phyloP scores from a whole-genome alignment of 495 filamentous ascomycete genomes.

The Penicillium turbatum region DNA sequence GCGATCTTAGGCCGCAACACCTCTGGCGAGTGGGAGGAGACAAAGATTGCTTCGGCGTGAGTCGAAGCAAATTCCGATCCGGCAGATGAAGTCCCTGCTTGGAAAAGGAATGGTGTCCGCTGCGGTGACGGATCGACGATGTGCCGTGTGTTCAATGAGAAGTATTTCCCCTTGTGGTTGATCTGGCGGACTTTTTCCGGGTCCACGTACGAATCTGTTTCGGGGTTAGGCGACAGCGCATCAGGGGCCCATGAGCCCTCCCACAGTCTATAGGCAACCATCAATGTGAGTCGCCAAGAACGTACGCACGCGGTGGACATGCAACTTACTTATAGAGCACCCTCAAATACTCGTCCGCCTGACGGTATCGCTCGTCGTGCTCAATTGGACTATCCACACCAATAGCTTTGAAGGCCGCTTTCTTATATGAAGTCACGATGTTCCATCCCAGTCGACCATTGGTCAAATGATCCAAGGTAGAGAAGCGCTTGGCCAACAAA shows the following conservation, averaged over 20 bases:
- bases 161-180: constrained; percentile 57
- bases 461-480: constrained; percentile 60
- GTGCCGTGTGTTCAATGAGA: constrained; percentile 47
- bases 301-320: neutral
- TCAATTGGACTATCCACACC: constrained; percentile 53
- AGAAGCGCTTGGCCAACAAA: constrained; percentile 55
- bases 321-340: constrained; percentile 49
- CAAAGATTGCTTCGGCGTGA: constrained; percentile 63
- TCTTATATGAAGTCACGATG: constrained; percentile 60
- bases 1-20: constrained; percentile 50
- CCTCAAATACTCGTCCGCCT: constrained; percentile 58
- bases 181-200: constrained; percentile 55
- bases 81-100: constrained; percentile 57
- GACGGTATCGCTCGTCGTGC: constrained; percentile 58
- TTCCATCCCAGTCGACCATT: constrained; percentile 61
- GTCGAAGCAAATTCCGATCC: constrained; percentile 55
- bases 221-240: constrained; percentile 46
- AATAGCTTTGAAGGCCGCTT: constrained; percentile 55
- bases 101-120: constrained; percentile 60
- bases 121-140: constrained; percentile 60
- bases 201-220: constrained; percentile 50
- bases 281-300: neutral
- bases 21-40: constrained; percentile 49
- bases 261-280: constrained; percentile 43
- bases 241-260: constrained; percentile 57